These are phyloP conservation scores for Tylopilus intermedius DNA, from an alignment of 768 basidiomycete species.

Conservation along the genomic window DNA sequence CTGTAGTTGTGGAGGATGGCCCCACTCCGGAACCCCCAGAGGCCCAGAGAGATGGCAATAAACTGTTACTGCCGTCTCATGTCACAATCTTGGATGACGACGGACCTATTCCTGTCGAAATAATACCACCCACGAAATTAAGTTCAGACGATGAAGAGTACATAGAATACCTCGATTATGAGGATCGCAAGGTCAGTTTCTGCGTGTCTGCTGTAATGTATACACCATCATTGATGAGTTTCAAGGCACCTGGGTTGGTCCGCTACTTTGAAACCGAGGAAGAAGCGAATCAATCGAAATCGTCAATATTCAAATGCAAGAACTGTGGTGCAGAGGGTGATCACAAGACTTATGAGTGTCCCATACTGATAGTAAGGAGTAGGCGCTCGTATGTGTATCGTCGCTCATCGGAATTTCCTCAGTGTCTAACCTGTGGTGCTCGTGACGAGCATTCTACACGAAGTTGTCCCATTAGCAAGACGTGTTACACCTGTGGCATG, in stretches of 20 bases:
- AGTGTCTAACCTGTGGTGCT: slow-evolving; percentile 81
- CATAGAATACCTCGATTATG: slow-evolving; percentile 77
- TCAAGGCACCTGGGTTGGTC: slow-evolving; percentile 43
- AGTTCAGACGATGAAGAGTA: slow-evolving; percentile 56
- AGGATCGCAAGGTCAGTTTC: slow-evolving; percentile 50
- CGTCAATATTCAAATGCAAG: slow-evolving; percentile 60
- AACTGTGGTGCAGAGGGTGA: slow-evolving; percentile 71
- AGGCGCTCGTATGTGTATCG: neutral
- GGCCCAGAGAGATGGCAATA: slow-evolving; percentile 12
- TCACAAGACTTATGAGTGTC: slow-evolving; percentile 64
- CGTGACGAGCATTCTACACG: slow-evolving; percentile 75
- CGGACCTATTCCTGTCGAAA: slow-evolving; percentile 38
- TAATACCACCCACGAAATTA: slow-evolving; percentile 38
- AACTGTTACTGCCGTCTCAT: slow-evolving; percentile 62
- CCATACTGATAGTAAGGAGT: slow-evolving; percentile 61
- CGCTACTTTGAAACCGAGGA: slow-evolving; percentile 61
- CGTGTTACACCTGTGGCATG: slow-evolving; percentile 77
- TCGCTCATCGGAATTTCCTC: slow-evolving; percentile 2
- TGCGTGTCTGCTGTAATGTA: neutral
- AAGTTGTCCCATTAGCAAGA: slow-evolving; percentile 76
- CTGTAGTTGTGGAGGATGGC: slow-evolving; percentile 26
- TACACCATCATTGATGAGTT: neutral
- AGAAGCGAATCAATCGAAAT: slow-evolving; percentile 35
- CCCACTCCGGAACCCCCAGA: slow-evolving; percentile 13
- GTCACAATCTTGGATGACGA: slow-evolving; percentile 47